Evolutionary conservation across 2,329 filamentous ascomycete species (phyloP), one percentile per base, ranked within the genome.

Genomic region (Hypoxylon sp.): DNA sequence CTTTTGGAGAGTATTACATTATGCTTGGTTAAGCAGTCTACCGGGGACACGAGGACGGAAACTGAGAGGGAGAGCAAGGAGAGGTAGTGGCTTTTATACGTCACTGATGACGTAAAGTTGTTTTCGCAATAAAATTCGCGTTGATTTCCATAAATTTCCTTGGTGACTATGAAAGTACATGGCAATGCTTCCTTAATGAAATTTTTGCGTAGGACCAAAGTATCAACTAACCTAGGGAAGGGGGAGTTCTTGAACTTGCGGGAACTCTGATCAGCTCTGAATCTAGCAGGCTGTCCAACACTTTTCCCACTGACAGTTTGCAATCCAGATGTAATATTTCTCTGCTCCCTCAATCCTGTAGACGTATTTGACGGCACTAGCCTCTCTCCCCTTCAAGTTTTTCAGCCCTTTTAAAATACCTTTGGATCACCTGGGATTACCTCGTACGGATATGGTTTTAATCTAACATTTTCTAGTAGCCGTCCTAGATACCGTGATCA

Each of bases 281-380:
- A 14, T 47, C 11, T 29, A 14, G 54, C 19, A 13, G 39, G 31
- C 19, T 53, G 31, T n/a, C 26, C 39, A 2, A 31, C 14, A 5
- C 4, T 35, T 8, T 35, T 9, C n/a, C 26, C 54, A 14, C 10
- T n/a, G 3, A 5, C 39, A 6, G 11, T 39, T 17, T 50, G 47
- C 22, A 66, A 11, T 10, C 63, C 48, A 24, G 33, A 26, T 19
- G 58, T 17, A 17, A 63, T 29, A 39, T 72, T 33, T 0, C 51
- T 22, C 54, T 31, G 78, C 79, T 8, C 80, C 78, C 4, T 65
- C 72, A 65, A 81, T 76, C 19, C 75, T 81, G 73, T 88, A 87
- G 0, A 92, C 85, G 80, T 90, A 91, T 79, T 92, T 92, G 0
- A 87, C 82, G 1, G 84, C 90, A 73, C 86, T 90, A 22, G 86